These are phyloP conservation scores for Sclerotinia minor DNA, from an alignment of 2,329 filamentous ascomycete species.

Conservation along the genomic window DNA sequence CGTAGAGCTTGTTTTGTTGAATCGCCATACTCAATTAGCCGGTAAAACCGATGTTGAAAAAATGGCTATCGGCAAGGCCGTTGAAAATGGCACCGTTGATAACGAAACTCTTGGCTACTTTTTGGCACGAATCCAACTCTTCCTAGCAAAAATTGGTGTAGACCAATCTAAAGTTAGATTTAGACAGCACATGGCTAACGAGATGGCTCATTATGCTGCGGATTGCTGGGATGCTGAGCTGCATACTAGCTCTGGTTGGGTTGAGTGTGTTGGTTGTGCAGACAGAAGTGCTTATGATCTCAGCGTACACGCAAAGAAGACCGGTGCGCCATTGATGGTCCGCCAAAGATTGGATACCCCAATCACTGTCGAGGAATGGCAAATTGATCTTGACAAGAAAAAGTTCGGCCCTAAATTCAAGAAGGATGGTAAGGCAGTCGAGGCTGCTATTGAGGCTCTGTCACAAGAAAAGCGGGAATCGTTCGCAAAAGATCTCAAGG, in stretches of 20 bases:
- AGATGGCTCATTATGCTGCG: conserved; percentile 90
- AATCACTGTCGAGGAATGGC: conserved; percentile 79
- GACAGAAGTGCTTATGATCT: conserved; percentile 95
- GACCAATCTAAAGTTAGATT: conserved; percentile 89
- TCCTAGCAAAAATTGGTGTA: conserved; percentile 84
- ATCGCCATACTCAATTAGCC: conserved; percentile 79
- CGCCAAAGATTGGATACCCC: conserved; percentile 79
- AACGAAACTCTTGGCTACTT: conserved; percentile 99
- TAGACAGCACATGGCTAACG: conserved; percentile 92
- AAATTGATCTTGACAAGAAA: conserved; percentile 88
- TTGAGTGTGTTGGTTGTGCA: conserved; percentile 96
- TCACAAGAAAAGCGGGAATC: conserved; percentile 80
- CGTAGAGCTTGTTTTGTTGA: conserved; percentile 79
- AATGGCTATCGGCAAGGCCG: conserved; percentile 82
- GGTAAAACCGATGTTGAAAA: conserved; percentile 76
- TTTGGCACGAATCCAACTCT: conserved; percentile 87
- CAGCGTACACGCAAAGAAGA: conserved; percentile 89
- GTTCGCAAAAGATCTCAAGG: conserved; percentile 70
- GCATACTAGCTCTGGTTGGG: conserved; percentile 89
- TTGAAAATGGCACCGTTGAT: conserved; percentile 79
- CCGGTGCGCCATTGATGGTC: conserved; percentile 81
- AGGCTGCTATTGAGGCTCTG: conserved; percentile 67
- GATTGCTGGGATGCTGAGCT: conserved; percentile 99
- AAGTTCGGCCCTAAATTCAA: conserved; percentile 94
- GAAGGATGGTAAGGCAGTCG: conserved; percentile 86